A percentile compares a stretch with the other conserved stretches of the same genome.
phyloP scores from a whole-genome alignment of 306 rosid species.

The Begonia peltatifolia region DNA sequence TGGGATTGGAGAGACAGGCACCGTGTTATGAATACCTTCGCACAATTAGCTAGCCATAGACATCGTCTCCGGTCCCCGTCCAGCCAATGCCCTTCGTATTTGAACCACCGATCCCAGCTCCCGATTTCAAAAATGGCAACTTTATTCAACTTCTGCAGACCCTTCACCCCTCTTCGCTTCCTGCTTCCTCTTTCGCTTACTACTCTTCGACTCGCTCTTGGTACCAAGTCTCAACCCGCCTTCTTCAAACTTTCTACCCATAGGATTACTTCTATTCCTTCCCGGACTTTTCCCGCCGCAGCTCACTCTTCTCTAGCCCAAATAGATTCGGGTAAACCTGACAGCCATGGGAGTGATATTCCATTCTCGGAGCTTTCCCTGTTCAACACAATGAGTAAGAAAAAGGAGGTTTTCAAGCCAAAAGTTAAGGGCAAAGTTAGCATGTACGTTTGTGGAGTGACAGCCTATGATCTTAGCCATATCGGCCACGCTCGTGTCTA shows the following conservation, averaged over 20 bases:
- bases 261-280: slow-evolving; percentile 7
- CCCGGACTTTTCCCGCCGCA: slow-evolving; percentile 19
- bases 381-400: slow-evolving; percentile 70
- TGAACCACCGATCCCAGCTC: too few species aligned
- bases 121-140: slow-evolving; percentile 27
- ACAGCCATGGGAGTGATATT: neutral
- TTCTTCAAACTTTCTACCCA: slow-evolving; percentile 10
- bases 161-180: slow-evolving; percentile 25
- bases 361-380: slow-evolving; percentile 50
- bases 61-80: too few species aligned
- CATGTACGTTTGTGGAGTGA: slow-evolving; percentile 95
- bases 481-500: slow-evolving; percentile 97
- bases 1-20: too few species aligned
- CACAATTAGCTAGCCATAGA: too few species aligned
- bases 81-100: too few species aligned
- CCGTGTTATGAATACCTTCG: too few species aligned
- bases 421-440: slow-evolving; percentile 69
- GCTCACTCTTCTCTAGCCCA: slow-evolving; percentile 26
- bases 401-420: slow-evolving; percentile 49
- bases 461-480: slow-evolving; percentile 93
- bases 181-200: slow-evolving; percentile 1
- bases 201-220: slow-evolving; percentile 17
- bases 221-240: slow-evolving; percentile 6
- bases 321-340: slow-evolving; percentile 11
- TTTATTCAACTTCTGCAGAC: slow-evolving; percentile 47